Evolutionary conservation across 1,284 basidiomycete species (phyloP).

Genomic region (Schizophyllum amplum): DNA sequence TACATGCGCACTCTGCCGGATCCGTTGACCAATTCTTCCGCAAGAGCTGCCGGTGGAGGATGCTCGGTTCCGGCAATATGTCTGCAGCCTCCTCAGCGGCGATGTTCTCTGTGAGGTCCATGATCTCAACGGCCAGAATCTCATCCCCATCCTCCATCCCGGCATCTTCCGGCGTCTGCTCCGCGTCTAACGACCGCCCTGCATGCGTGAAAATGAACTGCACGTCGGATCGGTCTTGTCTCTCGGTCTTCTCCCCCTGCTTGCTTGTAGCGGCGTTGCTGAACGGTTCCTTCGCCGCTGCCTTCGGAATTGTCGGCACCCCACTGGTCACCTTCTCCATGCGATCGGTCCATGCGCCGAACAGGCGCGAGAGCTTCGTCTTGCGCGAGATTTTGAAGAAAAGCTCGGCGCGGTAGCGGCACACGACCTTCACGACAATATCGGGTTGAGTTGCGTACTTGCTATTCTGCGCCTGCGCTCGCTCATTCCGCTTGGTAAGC

Average conservation of each 20-base stretch:
- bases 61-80: background rate
- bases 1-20: conserved; percentile 52
- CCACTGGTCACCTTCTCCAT: conserved; percentile 51
- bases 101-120: conserved; percentile 68
- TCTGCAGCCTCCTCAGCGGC: background rate
- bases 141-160: conserved; percentile 80
- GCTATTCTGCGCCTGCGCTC: conserved; percentile 62
- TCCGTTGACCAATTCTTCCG: conserved; percentile 72
- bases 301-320: conserved; percentile 26
- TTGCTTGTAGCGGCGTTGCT: too few species aligned
- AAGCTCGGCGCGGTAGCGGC: conserved; percentile 77
- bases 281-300: conserved; percentile 13
- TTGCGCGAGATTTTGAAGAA: conserved; percentile 86
- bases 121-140: conserved; percentile 77
- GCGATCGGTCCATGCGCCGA: conserved; percentile 78
- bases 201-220: conserved; percentile 78
- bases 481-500: conserved; percentile 67
- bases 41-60: conserved; percentile 46
- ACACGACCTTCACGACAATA: conserved; percentile 77
- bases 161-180: conserved; percentile 76
- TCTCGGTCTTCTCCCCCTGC: conserved; percentile 25
- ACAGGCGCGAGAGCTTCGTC: conserved; percentile 70
- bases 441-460: conserved; percentile 75
- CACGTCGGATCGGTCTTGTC: conserved; percentile 31
- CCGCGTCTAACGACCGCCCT: conserved; percentile 63